phyloP scores from a whole-genome alignment of 2,329 filamentous ascomycete genomes.

The Aureobasidium pullulans region DNA sequence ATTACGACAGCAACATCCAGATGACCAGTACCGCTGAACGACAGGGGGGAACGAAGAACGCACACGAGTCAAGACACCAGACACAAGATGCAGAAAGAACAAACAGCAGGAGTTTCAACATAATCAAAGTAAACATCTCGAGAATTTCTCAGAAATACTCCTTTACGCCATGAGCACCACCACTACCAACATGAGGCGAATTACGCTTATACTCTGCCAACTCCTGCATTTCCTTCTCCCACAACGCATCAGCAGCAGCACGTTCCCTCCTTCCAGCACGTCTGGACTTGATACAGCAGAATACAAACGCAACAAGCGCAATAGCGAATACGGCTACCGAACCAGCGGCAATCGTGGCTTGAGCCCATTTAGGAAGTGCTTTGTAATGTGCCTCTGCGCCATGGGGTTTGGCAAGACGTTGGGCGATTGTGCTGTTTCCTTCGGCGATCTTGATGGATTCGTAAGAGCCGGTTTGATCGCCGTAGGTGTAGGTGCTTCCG shows the following conservation, averaged over 20 bases:
- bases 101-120: not conserved
- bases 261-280: conserved; percentile 43
- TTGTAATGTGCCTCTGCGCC: conserved; percentile 34
- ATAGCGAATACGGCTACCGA: conserved; percentile 36
- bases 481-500: conserved; percentile 33
- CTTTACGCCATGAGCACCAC: not conserved
- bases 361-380: conserved; percentile 38
- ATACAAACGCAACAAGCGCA: conserved; percentile 24
- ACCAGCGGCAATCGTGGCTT: conserved; percentile 41
- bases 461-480: conserved; percentile 32
- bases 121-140: not conserved
- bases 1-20: no score
- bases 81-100: not conserved
- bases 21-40: no score
- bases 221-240: conserved; percentile 33
- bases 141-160: not conserved
- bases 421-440: conserved; percentile 29
- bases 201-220: conserved; percentile 15
- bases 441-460: conserved; percentile 41
- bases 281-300: conserved; percentile 46
- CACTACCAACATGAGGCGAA: not conserved
- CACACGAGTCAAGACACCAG: no score
- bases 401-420: conserved; percentile 29
- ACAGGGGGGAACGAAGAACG: no score
- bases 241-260: conserved; percentile 40